Percentiles rank a stretch among this genome's conserved stretches.
phyloP scores from a whole-genome alignment of 2,329 filamentous ascomycete species.

The Phialophora tarda region DNA sequence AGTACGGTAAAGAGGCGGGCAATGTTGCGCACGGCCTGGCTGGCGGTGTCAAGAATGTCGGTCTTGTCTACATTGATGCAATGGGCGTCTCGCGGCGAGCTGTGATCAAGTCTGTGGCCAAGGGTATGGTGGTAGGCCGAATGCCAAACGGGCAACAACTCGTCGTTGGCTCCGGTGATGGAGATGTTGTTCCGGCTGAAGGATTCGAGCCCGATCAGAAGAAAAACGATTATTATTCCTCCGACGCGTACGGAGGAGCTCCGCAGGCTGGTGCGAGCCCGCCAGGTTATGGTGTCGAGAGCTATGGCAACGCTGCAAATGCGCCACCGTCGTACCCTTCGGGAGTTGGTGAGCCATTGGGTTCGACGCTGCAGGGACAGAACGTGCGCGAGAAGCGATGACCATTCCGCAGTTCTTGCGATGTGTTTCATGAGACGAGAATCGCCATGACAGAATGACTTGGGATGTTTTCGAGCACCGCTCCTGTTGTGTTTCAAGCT shows the following conservation, averaged over 20 bases:
- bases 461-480: conserved; percentile 1
- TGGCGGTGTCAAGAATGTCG: conserved; percentile 92
- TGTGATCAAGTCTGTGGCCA: conserved; percentile 91
- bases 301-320: conserved; percentile 35
- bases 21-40: conserved; percentile 75
- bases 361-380: conserved; percentile 39
- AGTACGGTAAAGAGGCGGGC: conserved; percentile 85
- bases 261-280: conserved; percentile 21
- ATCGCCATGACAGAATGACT: not conserved
- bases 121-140: conserved; percentile 74
- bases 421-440: conserved; percentile 12
- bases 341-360: conserved; percentile 41
- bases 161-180: conserved; percentile 55
- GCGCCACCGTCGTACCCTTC: conserved; percentile 37
- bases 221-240: conserved; percentile 25
- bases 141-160: conserved; percentile 57
- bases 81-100: conserved; percentile 88
- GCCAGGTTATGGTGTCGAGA: conserved; percentile 37
- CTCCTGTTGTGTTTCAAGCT: conserved; percentile 11
- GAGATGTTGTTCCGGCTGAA: conserved; percentile 45
- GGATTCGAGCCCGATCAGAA: conserved; percentile 33
- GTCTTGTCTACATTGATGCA: conserved; percentile 95
- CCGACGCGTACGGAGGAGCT: conserved; percentile 28
- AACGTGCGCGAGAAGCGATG: conserved; percentile 37
- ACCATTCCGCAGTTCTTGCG: conserved; percentile 3